Percentiles rank a stretch among this genome's conserved stretches.
phyloP scores from a whole-genome alignment of 2,329 filamentous ascomycete species.

The Didymella sp. region DNA sequence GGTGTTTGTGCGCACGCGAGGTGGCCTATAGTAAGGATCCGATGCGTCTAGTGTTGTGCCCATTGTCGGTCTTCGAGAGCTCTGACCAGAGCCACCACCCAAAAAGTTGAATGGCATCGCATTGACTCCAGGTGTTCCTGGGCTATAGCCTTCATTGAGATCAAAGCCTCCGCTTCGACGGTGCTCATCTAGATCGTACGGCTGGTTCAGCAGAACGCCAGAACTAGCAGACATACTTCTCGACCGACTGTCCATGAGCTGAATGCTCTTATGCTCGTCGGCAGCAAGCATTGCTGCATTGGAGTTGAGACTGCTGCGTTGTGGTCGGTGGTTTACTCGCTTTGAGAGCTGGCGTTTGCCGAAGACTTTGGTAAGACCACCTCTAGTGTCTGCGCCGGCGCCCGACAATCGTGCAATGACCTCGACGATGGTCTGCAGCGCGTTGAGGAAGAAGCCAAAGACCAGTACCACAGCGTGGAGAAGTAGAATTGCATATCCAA shows the following conservation, averaged over 20 bases:
- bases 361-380: conserved; percentile 85
- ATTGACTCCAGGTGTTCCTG: conserved; percentile 75
- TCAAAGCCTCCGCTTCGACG: conserved; percentile 62
- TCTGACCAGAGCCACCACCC: conserved; percentile 55
- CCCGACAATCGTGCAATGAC: conserved; percentile 83
- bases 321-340: conserved; percentile 69
- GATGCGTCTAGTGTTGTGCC: conserved; percentile 48
- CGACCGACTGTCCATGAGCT: conserved; percentile 60
- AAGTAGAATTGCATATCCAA: conserved; percentile 88
- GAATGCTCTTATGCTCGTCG: conserved; percentile 69
- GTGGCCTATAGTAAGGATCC: conserved; percentile 90
- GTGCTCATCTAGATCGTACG: conserved; percentile 50
- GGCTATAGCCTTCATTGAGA: conserved; percentile 60
- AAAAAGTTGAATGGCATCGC: conserved; percentile 76
- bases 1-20: conserved; percentile 69
- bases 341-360: conserved; percentile 87
- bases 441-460: conserved; percentile 92
- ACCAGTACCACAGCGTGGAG: conserved; percentile 85
- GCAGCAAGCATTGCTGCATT: conserved; percentile 79
- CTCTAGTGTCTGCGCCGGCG: conserved; percentile 77
- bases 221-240: conserved; percentile 69
- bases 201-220: conserved; percentile 65
- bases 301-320: conserved; percentile 82
- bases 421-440: conserved; percentile 88
- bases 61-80: conserved; percentile 50